Conservation (phyloP, 495 filamentous ascomycete species). For the Massariosphaeria phaeospora region DNA sequence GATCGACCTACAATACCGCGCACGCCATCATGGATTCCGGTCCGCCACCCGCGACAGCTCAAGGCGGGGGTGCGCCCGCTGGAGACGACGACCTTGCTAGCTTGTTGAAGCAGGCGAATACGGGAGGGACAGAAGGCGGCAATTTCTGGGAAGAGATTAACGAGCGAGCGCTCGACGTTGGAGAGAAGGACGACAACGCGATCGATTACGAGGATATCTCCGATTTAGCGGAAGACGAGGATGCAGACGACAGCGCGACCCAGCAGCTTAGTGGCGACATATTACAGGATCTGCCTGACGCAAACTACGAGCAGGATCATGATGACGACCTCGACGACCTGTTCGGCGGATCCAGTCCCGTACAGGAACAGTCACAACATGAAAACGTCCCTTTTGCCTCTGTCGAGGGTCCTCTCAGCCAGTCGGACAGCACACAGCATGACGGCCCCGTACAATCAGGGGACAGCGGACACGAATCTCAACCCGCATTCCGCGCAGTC, state of each 20-base stretch:
- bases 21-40: constrained; percentile 21
- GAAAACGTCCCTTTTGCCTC: constrained; percentile 1
- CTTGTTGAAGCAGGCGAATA: constrained; percentile 3
- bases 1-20: constrained; percentile 7
- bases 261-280: constrained; percentile 35
- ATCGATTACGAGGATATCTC: constrained; percentile 84
- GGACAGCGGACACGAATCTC: neutral
- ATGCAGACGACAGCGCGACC: constrained; percentile 29
- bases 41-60: neutral
- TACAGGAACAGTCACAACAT: constrained; percentile 37
- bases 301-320: constrained; percentile 7
- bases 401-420: constrained; percentile 1
- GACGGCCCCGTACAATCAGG: neutral
- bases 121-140: neutral
- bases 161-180: constrained; percentile 47
- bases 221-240: constrained; percentile 59
- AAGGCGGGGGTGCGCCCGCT: neutral
- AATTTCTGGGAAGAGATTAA: constrained; percentile 23
- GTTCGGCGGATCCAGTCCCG: constrained; percentile 47
- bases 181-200: constrained; percentile 74
- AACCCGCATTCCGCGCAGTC: constrained; percentile 34
- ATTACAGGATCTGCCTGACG: constrained; percentile 20
- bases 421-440: neutral
- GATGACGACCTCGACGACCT: constrained; percentile 35
- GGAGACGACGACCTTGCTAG: constrained; percentile 25